Evolutionary conservation across 192 early-diverging fungal genomes (phyloP).

Genomic region (Entophlyctis luteolus): DNA sequence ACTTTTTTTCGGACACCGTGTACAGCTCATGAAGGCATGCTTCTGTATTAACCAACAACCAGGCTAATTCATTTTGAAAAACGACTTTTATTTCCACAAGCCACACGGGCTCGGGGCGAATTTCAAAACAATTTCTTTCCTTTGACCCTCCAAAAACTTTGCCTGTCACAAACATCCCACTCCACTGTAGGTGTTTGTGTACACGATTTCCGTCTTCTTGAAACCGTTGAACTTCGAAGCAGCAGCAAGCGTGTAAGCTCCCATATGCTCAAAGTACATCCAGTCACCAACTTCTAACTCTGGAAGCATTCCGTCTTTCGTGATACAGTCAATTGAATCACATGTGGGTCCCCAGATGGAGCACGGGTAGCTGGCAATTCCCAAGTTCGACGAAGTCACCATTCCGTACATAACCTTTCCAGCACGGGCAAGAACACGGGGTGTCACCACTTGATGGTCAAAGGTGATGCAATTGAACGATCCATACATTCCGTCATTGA

Average conservation of each 20-base stretch:
- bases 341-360: slow-evolving; percentile 95
- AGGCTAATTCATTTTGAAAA: too few species aligned
- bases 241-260: slow-evolving; percentile 92
- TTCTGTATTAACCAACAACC: too few species aligned
- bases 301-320: slow-evolving; percentile 62
- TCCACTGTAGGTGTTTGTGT: slow-evolving; percentile 72
- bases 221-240: slow-evolving; percentile 67
- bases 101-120: too few species aligned
- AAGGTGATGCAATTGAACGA: slow-evolving; percentile 98
- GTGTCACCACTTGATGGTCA: slow-evolving; percentile 79
- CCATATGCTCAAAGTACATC: slow-evolving; percentile 93
- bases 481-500: slow-evolving; percentile 98
- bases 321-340: slow-evolving; percentile 95
- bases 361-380: neutral
- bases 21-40: too few species aligned
- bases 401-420: slow-evolving; percentile 40
- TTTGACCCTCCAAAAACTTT: too few species aligned
- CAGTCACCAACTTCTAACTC: slow-evolving; percentile 91
- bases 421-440: slow-evolving; percentile 60
- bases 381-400: neutral
- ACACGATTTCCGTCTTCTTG: slow-evolving; percentile 74
- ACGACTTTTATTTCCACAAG: too few species aligned
- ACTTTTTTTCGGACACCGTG: too few species aligned
- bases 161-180: too few species aligned
- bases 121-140: too few species aligned